These are phyloP conservation scores for Vararia minispora DNA, from an alignment of 768 basidiomycete species.

Conservation along the genomic window DNA sequence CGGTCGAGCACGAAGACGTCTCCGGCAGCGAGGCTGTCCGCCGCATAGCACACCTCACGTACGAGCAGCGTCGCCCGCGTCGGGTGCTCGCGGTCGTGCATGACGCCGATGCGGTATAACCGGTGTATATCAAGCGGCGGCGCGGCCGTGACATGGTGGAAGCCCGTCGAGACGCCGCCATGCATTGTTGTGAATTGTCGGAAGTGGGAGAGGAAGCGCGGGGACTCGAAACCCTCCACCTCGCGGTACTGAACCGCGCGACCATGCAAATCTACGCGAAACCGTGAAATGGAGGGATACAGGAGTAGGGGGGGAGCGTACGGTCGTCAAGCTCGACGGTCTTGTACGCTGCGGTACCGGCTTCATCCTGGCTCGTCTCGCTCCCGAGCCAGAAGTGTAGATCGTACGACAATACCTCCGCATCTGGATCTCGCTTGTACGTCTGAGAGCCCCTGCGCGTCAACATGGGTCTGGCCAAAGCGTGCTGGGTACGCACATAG, in stretches of 20 bases:
- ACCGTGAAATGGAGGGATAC: background rate
- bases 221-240: constrained; percentile 46
- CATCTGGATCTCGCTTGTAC: constrained; percentile 40
- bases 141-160: constrained; percentile 36
- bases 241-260: constrained; percentile 50
- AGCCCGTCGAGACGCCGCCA: constrained; percentile 40
- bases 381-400: constrained; percentile 59
- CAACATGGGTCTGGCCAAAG: too few relatives aligned
- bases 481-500: constrained; percentile 40
- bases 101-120: constrained; percentile 37
- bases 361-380: constrained; percentile 50
- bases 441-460: constrained; percentile 28
- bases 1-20: constrained; percentile 54
- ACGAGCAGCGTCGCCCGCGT: constrained; percentile 22
- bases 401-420: constrained; percentile 38
- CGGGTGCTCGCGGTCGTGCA: constrained; percentile 5
- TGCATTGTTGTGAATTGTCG: constrained; percentile 32
- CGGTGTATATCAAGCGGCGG: constrained; percentile 33
- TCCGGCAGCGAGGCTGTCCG: constrained; percentile 37
- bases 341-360: constrained; percentile 52
- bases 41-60: constrained; percentile 35
- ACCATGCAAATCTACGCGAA: constrained; percentile 37
- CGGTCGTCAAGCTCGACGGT: constrained; percentile 58
- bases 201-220: constrained; percentile 39
- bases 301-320: constrained; percentile 19